Base-by-base conservation (phyloP, 495 filamentous ascomycete genomes). In the Polyplosphaeria fusca region DNA sequence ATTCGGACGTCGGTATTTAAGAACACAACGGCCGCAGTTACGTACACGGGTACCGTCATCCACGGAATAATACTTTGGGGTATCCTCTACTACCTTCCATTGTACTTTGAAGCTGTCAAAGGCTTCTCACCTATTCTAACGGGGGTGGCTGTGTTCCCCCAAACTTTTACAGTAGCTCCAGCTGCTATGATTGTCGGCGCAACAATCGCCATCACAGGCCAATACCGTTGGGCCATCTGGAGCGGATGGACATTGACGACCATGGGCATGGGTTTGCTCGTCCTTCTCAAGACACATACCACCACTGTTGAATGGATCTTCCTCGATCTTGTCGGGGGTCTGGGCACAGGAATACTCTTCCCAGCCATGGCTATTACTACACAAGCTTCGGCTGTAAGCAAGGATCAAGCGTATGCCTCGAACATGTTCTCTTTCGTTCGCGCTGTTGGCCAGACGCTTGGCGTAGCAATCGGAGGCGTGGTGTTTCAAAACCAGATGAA, bases 101-200 rank as follows among this genome's bases (percentile, higher is more conserved):
- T 90, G 20, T 89, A 84, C 67, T 84, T 84, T 63, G 71, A 82
- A 47, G 77, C 80, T 7, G 76, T 86, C 24, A 79, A 81, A 50
- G 77, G 72, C 44, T 73, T 77, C 43, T 68, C 73, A 0, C 73
- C 80, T 0, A 79, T 81, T 4, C 55, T 82, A 1, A 70, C 83
- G 1, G 84, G 85, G 7, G 69, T 89, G 3, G 75, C 80, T 1
- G 61, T 88, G 4, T 75, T 88, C 47, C 82, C 83, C 0, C 72
- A 71, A 25, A 81, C 80, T 5, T 81, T 83, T 58, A 82, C 80
- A 16, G 70, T 81, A 3, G 69, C 77, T 0, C 73, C 76, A 1
- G 63, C 70, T 1, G 72, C 77, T 27, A 74, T 81, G 51, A 27
- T 52, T 12, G 67, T 64, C 16, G 80, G 79, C 0, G 52, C 76